Evolutionary conservation across 148 eudicot species (phyloP), one percentile per base, ranked within the genome.

Genomic region (Cornus florida): DNA sequence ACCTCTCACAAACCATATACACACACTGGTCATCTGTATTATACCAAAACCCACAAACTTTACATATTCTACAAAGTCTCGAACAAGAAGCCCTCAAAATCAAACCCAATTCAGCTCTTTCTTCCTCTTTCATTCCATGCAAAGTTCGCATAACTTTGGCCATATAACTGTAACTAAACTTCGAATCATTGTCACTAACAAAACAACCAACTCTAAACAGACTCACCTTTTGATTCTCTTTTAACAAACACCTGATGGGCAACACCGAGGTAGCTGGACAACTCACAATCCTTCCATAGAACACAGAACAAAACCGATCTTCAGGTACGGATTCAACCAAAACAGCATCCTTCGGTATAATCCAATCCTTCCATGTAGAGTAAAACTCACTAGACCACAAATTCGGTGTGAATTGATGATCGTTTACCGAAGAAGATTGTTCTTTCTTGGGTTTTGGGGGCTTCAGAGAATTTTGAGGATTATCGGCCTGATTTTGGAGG

Each of bases 31-130:
- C 88, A n/a, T 75, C 86, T 32, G 71, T 76, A 81, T 89, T 84
- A 71, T 78, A 88, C 98, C 98, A 95, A 78, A 93, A 14, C 70
- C 98, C 98, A 75, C 85, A 88, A 46, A 86, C 79, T 70, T 72
- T 82, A 67, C 92, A 89, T 56, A 90, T 77, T 62, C 83, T 73
- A n/a, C 80, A 64, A 33, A 77, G 67, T 67, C 78, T 85, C 73
- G 75, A 78, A 73, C 80, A 71, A 66, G 86, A 77, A 0, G 82
- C 23, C 38, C 80, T 76, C 69, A 93, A 76, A 60, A 91, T 35
- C 67, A 76, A 66, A 3, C 65, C 83, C 73, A 95, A 62, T 33
- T 88, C 94, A 80, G 56, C 71, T 78, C 92, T 88, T 35, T 78
- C 80, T n/a, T 10, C 71, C 69, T 88, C 92, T 71, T 71, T 81